A percentile compares a stretch with the other conserved stretches of the same genome.
These are phyloP conservation scores for Dryas drummondii DNA, from an alignment of 306 rosid species.

Conservation along the genomic window DNA sequence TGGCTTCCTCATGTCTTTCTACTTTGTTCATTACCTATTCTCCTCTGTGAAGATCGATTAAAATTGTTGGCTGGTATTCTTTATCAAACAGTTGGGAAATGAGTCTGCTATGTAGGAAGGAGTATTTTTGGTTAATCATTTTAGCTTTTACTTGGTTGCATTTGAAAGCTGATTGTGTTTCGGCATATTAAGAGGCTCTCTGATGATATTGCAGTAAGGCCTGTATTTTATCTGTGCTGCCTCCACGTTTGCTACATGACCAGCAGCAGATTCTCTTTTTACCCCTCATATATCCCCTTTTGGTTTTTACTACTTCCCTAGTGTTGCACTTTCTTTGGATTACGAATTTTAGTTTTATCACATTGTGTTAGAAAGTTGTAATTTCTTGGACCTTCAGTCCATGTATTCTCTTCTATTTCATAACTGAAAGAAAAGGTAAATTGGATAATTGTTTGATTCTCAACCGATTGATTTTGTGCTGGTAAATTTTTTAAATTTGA, in stretches of 20 bases:
- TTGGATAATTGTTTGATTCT: slow-evolving; percentile 23
- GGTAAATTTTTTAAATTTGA: background rate
- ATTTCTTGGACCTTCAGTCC: slow-evolving; percentile 28
- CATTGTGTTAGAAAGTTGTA: slow-evolving; percentile 45
- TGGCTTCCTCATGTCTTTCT: slow-evolving; percentile 86
- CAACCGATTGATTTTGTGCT: background rate
- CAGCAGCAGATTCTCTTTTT: slow-evolving; percentile 35
- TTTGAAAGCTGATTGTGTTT: slow-evolving; percentile 37
- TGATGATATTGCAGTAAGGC: slow-evolving; percentile 28
- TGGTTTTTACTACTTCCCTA: slow-evolving; percentile 21
- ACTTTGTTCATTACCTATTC: slow-evolving; percentile 92
- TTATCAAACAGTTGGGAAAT: slow-evolving; percentile 36
- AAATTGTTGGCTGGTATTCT: slow-evolving; percentile 27
- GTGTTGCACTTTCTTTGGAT: slow-evolving; percentile 32
- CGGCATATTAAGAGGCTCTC: slow-evolving; percentile 33
- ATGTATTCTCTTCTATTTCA: slow-evolving; percentile 25
- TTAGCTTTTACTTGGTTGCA: slow-evolving; percentile 39
- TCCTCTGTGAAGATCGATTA: slow-evolving; percentile 93
- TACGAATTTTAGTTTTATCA: slow-evolving; percentile 28
- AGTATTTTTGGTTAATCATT: slow-evolving; percentile 29
- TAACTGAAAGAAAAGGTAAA: slow-evolving; percentile 29
- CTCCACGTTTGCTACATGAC: slow-evolving; percentile 29
- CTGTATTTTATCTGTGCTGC: slow-evolving; percentile 22
- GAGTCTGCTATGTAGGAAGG: slow-evolving; percentile 27
- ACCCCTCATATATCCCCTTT: slow-evolving; percentile 13